phyloP scores from a whole-genome alignment of 345 rosid genomes.

The Dovyalis caffra region DNA sequence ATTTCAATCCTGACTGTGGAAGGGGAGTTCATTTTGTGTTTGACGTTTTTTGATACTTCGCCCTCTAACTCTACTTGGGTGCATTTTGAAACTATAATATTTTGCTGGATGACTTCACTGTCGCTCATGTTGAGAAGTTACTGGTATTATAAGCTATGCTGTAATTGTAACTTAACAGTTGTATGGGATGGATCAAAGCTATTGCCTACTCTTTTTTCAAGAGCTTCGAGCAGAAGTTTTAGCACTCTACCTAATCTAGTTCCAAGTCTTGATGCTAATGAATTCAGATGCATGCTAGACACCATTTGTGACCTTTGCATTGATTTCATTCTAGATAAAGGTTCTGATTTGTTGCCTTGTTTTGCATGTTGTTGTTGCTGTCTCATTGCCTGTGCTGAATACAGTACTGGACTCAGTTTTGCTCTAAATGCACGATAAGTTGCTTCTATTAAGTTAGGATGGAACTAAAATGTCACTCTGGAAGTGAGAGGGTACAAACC shows the following conservation, averaged over 20 bases:
- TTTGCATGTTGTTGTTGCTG: not conserved
- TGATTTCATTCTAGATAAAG: not conserved
- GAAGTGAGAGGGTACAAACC: not conserved
- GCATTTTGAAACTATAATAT: not conserved
- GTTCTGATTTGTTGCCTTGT: not conserved
- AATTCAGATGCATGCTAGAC: not conserved
- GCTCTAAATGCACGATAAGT: not conserved
- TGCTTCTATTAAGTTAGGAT: not conserved
- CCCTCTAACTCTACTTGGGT: not conserved
- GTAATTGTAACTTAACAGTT: not conserved
- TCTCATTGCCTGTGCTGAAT: not conserved
- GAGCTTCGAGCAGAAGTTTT: not conserved
- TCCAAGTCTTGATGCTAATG: constrained; percentile 1
- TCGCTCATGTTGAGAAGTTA: constrained; percentile 6
- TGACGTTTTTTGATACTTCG: not conserved
- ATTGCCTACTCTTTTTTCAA: not conserved
- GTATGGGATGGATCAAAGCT: not conserved
- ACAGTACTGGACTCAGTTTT: not conserved
- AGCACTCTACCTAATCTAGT: not conserved
- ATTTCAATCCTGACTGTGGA: not conserved
- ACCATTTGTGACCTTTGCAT: not conserved
- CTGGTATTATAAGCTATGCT: not conserved
- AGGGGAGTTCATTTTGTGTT: not conserved
- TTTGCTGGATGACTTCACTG: constrained; percentile 5
- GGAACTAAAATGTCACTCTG: not conserved